Conservation (phyloP, 2,329 filamentous ascomycete genomes). For the Venturia oleaginea region DNA sequence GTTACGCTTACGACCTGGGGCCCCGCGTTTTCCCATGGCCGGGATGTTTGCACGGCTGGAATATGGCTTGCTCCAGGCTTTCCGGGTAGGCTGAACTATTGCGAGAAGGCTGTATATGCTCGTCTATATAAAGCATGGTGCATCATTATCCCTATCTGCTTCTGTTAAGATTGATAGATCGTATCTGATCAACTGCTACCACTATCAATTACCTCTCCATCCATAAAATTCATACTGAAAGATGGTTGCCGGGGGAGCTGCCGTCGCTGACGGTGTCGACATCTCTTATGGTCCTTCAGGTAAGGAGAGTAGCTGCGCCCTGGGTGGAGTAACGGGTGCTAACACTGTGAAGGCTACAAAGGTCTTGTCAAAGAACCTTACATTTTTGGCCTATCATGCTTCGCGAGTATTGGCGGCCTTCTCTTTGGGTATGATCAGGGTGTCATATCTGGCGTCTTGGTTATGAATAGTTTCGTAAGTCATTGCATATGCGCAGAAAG, state of each 20-base stretch:
- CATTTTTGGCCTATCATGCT: conserved; percentile 12
- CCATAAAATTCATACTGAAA: neutral
- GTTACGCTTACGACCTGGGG: neutral
- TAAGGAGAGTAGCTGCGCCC: neutral
- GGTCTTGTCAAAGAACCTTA: conserved; percentile 11
- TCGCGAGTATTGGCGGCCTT: conserved; percentile 13
- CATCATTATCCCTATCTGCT: neutral
- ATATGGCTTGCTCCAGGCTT: neutral
- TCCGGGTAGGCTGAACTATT: neutral
- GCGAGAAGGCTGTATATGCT: neutral
- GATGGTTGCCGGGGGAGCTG: conserved; percentile 1
- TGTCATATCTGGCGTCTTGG: conserved; percentile 9
- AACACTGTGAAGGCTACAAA: conserved; percentile 11
- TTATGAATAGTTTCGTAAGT: conserved; percentile 7
- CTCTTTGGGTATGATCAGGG: conserved; percentile 11
- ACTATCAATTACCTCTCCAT: neutral
- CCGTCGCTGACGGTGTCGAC: conserved; percentile 1
- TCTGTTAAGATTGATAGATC: neutral
- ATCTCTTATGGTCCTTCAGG: conserved; percentile 13
- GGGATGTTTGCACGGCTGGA: neutral
- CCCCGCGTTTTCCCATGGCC: neutral
- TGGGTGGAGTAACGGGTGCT: too few species aligned
- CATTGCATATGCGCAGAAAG: neutral
- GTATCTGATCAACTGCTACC: neutral
- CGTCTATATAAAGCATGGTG: conserved; percentile 1